Evolutionary conservation across 441 rosid genomes (phyloP), one percentile per base, ranked within the genome.

Genomic region (Mallotus repandus): DNA sequence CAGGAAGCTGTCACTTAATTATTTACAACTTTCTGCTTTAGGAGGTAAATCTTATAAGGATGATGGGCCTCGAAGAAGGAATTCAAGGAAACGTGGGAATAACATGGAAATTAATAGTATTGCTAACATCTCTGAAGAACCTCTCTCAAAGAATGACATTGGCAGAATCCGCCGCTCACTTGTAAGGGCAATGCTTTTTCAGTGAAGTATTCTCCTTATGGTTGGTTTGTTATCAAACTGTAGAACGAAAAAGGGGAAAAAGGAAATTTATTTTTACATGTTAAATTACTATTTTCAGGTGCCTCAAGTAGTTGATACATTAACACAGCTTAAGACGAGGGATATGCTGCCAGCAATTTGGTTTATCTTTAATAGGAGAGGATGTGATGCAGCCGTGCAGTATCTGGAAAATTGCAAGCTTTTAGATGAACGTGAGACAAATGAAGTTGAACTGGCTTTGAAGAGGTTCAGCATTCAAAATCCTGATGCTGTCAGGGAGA

Each of bases 271-370:
- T 63, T 79, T 54, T 66, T 60, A 66, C 18, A 46, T 57, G 6
- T 41, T 63, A 58, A 77, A 52, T 80, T 64, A n/a, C 77, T 69
- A 72, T 68, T 77, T 83, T 63, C 87, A 96, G 99, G 93, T 91
- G 69, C 98, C 98, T 79, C 97, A 83, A 83, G 79, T 91, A 74
- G 79, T 88, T 75, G 97, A 96, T 78, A 93, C 94, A 35, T 83
- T 91, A 73, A 78, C 83, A 81, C 98, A 93, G 79, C 91, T 93
- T 48, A 81, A 88, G 79, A 83, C 81, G 64, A 90, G 85, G 81
- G 86, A 91, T 79, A 91, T 93, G 98, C 84, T 93, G 71, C 99
- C 99, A 70, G 92, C 97, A 29, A 85, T 96, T 78, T 96, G 99
- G 99, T 96, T 93, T 83, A 93, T 96, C 77, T 93, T 93, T 78